Percentiles rank a stretch among this genome's conserved stretches.
These are phyloP conservation scores for Striga asiatica DNA, from an alignment of 257 asterid species.

Conservation along the genomic window DNA sequence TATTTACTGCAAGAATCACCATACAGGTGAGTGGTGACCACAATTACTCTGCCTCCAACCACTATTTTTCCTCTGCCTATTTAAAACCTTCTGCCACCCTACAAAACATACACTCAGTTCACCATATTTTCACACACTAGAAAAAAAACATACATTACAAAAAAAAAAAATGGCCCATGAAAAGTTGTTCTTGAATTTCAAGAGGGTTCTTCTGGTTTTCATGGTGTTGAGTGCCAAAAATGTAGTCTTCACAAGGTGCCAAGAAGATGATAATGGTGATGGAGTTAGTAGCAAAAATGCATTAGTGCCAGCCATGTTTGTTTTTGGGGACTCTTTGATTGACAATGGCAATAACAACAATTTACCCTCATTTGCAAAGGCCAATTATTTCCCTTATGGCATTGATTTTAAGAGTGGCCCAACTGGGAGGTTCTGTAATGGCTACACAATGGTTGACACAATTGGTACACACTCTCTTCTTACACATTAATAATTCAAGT, in stretches of 20 bases:
- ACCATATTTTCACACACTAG: slow-evolving; percentile 6
- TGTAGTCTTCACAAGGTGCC: slow-evolving; percentile 9
- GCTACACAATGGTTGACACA: slow-evolving; percentile 88
- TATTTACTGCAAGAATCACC: slow-evolving; percentile 18
- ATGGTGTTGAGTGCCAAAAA: slow-evolving; percentile 16
- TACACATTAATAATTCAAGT: no score
- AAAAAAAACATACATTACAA: background rate
- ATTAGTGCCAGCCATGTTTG: slow-evolving; percentile 74
- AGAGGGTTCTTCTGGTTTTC: slow-evolving; percentile 12
- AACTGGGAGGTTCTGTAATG: slow-evolving; percentile 85
- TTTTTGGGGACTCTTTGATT: slow-evolving; percentile 83
- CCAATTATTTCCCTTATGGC: slow-evolving; percentile 88
- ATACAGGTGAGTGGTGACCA: slow-evolving; percentile 21
- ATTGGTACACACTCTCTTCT: slow-evolving; percentile 71
- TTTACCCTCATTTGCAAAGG: slow-evolving; percentile 76
- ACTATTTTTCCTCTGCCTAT: slow-evolving; percentile 28
- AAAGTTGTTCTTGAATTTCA: background rate
- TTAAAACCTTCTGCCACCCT: slow-evolving; percentile 17
- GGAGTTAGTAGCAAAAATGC: slow-evolving; percentile 12
- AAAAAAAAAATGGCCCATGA: slow-evolving; percentile 25
- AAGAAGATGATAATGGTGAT: slow-evolving; percentile 24
- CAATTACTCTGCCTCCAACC: slow-evolving; percentile 33
- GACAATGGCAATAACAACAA: slow-evolving; percentile 92
- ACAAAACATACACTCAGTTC: slow-evolving; percentile 14
- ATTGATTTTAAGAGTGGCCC: slow-evolving; percentile 88